Base-by-base conservation (phyloP, 139 green algal genomes). In the Chlamydomonas incerta region DNA sequence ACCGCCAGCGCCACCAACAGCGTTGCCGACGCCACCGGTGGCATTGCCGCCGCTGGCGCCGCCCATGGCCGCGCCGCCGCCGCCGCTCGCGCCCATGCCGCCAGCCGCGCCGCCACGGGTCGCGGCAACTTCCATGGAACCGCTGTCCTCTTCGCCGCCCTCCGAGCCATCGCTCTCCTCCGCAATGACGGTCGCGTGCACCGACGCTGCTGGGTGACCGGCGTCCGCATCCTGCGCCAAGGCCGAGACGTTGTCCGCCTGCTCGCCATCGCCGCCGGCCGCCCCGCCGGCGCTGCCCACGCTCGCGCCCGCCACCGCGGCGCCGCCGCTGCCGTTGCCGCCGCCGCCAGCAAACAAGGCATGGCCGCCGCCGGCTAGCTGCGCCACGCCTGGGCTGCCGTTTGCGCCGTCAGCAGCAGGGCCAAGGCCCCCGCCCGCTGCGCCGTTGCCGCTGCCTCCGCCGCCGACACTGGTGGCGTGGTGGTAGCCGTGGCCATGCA, bases 141-240 rank as follows among this genome's bases (percentile, higher is more conserved):
- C 74, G 46, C 86, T 80, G 74, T 84, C 73, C 17, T 77, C 74
- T 29, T 67, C 63, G 31, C 60, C 85, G 68, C 80, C 81, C 74
- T 37, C 67, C 34, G 67, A 72, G 11, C 50, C 82, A 47, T 83
- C 83, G 47, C 81, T 83, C 3, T 62, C 85, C 46, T 87, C 87
- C 41, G 87, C 88, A n/a, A 89, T 73, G 55, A 90, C 85, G 13
- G 88, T 90, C 5, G 88, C 88, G 46, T 92, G 88, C 33, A 92
- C 88, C 8, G 88, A 92, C 2, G 88, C 85, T 13, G 88, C 88
- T 0, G 81, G 85, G 60, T 92, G 85, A 0, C 70, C 85, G 11
- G 75, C 81, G 23, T 67, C 55, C 0, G 74, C 73, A 41, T 80
- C 71, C 15, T 81, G 58, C 52, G 80, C 68, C 41, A 50, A 73